Conservation (phyloP, 2,329 filamentous ascomycete species). For the Diplodia mutila region DNA sequence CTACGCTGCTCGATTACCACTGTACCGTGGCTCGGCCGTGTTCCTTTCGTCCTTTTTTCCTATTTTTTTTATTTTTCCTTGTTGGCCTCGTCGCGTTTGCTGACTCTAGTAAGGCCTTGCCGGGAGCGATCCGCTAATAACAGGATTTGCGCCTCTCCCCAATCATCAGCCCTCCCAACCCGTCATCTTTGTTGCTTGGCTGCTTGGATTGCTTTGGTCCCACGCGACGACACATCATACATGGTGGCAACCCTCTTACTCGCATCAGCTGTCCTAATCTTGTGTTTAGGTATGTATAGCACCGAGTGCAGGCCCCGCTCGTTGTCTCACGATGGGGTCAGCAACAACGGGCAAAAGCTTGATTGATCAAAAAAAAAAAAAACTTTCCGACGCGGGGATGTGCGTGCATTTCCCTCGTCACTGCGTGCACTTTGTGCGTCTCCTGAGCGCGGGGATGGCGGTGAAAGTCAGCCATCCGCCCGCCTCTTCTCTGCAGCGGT, state of each 20-base stretch:
- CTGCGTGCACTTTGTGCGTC: background rate
- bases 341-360: slow-evolving; percentile 1
- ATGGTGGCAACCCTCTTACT: background rate
- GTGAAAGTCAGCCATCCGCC: background rate
- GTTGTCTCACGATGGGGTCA: background rate
- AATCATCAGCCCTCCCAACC: background rate
- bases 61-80: background rate
- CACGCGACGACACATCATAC: too few relatives aligned
- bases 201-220: background rate
- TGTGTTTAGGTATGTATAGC: background rate
- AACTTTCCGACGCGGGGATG: slow-evolving; percentile 1
- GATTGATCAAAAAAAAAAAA: background rate
- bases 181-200: background rate
- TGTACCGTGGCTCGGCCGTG: background rate
- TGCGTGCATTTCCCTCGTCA: background rate
- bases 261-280: slow-evolving; percentile 9
- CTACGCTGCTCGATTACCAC: background rate
- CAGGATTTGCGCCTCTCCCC: background rate
- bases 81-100: background rate
- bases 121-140: background rate
- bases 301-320: background rate
- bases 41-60: background rate
- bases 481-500: background rate
- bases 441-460: background rate
- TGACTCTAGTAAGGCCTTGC: slow-evolving; percentile 10